Evolutionary conservation across 2,329 filamentous ascomycete genomes (phyloP).

Genomic region (Colletotrichum orbiculare): DNA sequence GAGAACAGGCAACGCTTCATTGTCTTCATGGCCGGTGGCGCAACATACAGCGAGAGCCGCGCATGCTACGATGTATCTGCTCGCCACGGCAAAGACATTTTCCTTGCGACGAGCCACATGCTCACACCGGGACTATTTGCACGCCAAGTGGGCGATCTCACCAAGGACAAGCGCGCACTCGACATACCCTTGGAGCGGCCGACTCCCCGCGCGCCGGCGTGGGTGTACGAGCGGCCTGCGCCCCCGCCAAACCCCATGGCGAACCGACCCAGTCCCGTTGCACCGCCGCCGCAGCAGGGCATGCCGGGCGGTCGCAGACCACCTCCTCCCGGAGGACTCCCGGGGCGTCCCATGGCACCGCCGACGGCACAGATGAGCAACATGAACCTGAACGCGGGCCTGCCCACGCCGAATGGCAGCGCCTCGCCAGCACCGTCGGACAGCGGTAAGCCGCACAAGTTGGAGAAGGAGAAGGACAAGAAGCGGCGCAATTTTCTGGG

Average conservation of each 20-base stretch:
- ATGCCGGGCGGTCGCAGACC: constrained; percentile 42
- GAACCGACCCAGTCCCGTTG: constrained; percentile 43
- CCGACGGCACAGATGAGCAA: constrained; percentile 67
- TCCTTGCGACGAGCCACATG: constrained; percentile 93
- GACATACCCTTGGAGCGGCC: constrained; percentile 85
- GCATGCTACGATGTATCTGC: constrained; percentile 88
- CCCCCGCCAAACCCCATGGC: constrained; percentile 57
- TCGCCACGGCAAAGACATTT: constrained; percentile 81
- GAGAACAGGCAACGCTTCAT: constrained; percentile 93
- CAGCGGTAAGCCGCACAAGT: constrained; percentile 59
- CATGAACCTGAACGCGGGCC: constrained; percentile 60
- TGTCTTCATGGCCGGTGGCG: constrained; percentile 94
- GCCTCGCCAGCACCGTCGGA: constrained; percentile 41
- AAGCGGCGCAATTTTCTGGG: constrained; percentile 70
- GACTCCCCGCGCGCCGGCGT: constrained; percentile 82
- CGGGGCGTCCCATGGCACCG: constrained; percentile 51
- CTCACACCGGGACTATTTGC: constrained; percentile 85
- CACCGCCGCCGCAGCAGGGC: constrained; percentile 38
- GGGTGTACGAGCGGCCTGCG: constrained; percentile 82
- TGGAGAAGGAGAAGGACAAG: constrained; percentile 73
- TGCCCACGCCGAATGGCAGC: constrained; percentile 30
- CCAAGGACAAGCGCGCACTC: constrained; percentile 77
- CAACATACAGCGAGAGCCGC: constrained; percentile 90
- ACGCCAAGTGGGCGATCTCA: constrained; percentile 84
- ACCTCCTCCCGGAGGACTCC: constrained; percentile 45